Conservation (phyloP, 139 green algal genomes). For the Edaphochlamys debaryana region DNA sequence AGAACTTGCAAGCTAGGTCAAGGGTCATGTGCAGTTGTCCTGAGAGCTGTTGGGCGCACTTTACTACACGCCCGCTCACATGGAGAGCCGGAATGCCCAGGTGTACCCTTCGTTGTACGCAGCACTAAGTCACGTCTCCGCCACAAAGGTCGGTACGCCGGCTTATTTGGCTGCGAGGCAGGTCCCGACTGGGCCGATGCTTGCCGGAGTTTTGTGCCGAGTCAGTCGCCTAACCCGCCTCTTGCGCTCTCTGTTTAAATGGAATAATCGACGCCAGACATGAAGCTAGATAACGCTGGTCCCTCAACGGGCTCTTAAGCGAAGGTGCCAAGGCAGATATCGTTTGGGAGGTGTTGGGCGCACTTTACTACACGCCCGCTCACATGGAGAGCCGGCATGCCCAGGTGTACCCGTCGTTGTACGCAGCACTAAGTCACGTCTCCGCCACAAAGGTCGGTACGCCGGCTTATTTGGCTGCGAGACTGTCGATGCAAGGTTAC, state of each 20-base stretch:
- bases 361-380: slow-evolving; percentile 25
- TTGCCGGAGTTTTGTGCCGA: too few species aligned
- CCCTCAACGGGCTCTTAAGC: too few species aligned
- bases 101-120: slow-evolving; percentile 4
- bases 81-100: background rate
- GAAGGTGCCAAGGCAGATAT: too few species aligned
- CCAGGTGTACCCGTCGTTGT: slow-evolving; percentile 13
- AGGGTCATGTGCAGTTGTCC: too few species aligned
- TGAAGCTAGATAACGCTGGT: too few species aligned
- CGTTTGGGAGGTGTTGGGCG: too few species aligned
- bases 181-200: too few species aligned
- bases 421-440: slow-evolving; percentile 38
- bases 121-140: slow-evolving; percentile 34
- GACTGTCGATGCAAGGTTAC: background rate
- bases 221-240: too few species aligned
- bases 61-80: slow-evolving; percentile 16
- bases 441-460: slow-evolving; percentile 20
- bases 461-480: slow-evolving; percentile 42
- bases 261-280: too few species aligned
- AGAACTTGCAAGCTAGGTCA: too few species aligned
- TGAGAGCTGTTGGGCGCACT: too few species aligned
- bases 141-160: slow-evolving; percentile 29
- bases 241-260: too few species aligned
- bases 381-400: background rate
- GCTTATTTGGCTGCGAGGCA: slow-evolving; percentile 37